Evolutionary conservation across 2,329 filamentous ascomycete species (phyloP).

Genomic region (Neofusicoccum kwambonambiense): DNA sequence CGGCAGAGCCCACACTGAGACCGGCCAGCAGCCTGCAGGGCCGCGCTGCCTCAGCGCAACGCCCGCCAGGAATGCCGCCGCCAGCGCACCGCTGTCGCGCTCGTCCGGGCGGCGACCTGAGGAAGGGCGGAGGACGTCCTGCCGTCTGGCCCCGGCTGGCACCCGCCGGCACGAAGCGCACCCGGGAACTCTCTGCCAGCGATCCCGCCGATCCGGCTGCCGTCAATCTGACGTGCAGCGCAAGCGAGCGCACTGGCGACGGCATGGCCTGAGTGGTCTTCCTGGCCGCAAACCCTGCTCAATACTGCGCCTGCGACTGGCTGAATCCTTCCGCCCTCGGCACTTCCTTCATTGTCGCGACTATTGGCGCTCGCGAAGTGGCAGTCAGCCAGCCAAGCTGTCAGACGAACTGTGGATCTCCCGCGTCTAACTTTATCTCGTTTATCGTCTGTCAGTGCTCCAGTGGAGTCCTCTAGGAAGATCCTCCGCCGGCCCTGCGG

Average conservation of each 20-base stretch:
- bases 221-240: constrained; percentile 14
- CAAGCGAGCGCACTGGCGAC: constrained; percentile 13
- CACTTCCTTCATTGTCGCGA: neutral
- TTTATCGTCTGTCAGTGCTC: neutral
- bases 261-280: neutral
- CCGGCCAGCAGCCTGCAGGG: neutral
- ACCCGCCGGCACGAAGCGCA: neutral
- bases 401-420: constrained; percentile 11
- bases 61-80: neutral
- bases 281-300: neutral
- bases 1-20: neutral
- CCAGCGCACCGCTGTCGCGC: neutral
- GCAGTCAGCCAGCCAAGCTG: neutral
- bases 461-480: neutral
- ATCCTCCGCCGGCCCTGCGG: neutral
- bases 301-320: neutral
- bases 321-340: neutral
- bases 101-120: neutral
- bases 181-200: neutral
- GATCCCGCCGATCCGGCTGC: constrained; percentile 13
- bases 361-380: neutral
- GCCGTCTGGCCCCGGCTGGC: neutral
- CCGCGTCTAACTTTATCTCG: neutral
- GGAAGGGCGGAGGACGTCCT: neutral
- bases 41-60: neutral